These are phyloP conservation scores for Acrocalymma vagum DNA, from an alignment of 2,329 filamentous ascomycete species.

Conservation along the genomic window DNA sequence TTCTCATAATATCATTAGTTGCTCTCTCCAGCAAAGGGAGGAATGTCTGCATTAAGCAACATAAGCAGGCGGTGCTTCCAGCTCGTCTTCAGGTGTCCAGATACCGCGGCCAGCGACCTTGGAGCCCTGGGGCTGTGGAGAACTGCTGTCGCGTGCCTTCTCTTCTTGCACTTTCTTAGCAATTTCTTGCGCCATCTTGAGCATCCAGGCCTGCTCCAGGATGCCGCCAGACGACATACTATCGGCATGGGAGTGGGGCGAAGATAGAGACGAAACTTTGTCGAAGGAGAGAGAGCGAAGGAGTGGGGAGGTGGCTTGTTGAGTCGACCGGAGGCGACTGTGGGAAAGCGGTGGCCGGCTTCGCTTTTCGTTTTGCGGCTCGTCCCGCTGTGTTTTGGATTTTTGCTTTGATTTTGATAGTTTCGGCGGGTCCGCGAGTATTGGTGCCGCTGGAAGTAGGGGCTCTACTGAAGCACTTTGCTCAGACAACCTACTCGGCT, in stretches of 20 bases:
- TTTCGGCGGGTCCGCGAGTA: constrained; percentile 34
- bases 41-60: constrained; percentile 28
- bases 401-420: constrained; percentile 31
- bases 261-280: constrained; percentile 35
- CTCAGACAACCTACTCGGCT: constrained; percentile 31
- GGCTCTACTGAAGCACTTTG: constrained; percentile 23
- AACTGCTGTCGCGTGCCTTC: constrained; percentile 59
- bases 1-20: constrained; percentile 3
- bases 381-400: constrained; percentile 13
- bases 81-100: constrained; percentile 34
- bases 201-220: constrained; percentile 84
- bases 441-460: constrained; percentile 36
- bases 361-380: constrained; percentile 19
- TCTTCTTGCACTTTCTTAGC: constrained; percentile 87
- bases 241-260: constrained; percentile 31
- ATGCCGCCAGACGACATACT: constrained; percentile 60
- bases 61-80: constrained; percentile 45
- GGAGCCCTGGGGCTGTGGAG: constrained; percentile 14
- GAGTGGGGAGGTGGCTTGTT: constrained; percentile 44
- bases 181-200: constrained; percentile 94
- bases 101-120: constrained; percentile 20
- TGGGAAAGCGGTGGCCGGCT: constrained; percentile 38
- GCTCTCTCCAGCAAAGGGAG: constrained; percentile 6
- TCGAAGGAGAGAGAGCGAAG: constrained; percentile 46
- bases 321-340: constrained; percentile 38